A percentile compares a stretch with the other conserved stretches of the same genome.
These are phyloP conservation scores for Tricholoma flavovirens DNA, from an alignment of 768 basidiomycete species.

Conservation along the genomic window DNA sequence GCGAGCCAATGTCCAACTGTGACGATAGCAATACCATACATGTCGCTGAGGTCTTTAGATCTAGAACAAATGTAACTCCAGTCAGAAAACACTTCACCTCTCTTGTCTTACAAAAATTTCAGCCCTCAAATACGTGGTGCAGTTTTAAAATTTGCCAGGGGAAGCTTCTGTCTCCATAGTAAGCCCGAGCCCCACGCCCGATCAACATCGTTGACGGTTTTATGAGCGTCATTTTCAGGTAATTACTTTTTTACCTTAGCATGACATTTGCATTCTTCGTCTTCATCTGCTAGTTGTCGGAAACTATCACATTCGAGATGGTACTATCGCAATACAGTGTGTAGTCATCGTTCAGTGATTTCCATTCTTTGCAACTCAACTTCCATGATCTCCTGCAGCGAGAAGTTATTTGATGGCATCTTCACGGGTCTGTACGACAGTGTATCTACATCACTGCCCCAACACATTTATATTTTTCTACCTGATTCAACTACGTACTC, in stretches of 20 bases:
- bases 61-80: conserved; percentile 33
- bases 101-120: conserved; percentile 3
- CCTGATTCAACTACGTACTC: too few relatives aligned
- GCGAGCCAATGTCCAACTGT: conserved; percentile 9
- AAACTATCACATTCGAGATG: neutral
- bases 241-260: neutral
- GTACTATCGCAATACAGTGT: too few relatives aligned
- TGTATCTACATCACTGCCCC: too few relatives aligned
- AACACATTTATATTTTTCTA: too few relatives aligned
- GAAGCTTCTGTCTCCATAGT: conserved; percentile 7
- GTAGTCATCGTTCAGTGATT: too few relatives aligned
- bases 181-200: too few relatives aligned
- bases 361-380: too few relatives aligned
- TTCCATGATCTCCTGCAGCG: too few relatives aligned
- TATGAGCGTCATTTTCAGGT: neutral
- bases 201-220: neutral
- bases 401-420: too few relatives aligned
- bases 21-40: conserved; percentile 20
- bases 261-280: neutral
- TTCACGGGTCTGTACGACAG: too few relatives aligned
- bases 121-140: conserved; percentile 36
- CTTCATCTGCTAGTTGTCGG: neutral
- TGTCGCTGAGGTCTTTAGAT: conserved; percentile 37
- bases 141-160: conserved; percentile 33
- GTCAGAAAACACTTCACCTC: neutral